Conservation (phyloP, 2,329 filamentous ascomycete species). For the Leptodontidium sp. region DNA sequence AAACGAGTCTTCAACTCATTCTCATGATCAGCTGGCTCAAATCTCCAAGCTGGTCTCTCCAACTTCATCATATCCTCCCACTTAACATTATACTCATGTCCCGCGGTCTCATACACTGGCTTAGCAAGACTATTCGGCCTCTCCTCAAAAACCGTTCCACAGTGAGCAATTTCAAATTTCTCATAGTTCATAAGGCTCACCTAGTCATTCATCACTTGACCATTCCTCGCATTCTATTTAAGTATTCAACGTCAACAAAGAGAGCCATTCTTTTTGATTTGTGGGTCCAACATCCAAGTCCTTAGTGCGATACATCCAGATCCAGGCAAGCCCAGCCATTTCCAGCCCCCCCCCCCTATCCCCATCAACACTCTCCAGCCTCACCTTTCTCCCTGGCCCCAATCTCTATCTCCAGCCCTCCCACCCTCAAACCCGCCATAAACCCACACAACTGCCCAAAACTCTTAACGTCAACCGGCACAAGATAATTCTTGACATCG, state of each 20-base stretch:
- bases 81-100: not conserved
- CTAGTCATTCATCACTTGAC: too few species aligned
- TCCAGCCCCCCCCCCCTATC: not conserved
- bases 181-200: too few species aligned
- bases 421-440: not conserved
- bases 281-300: too few species aligned
- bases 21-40: not conserved
- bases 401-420: not conserved
- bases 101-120: too few species aligned
- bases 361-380: not conserved
- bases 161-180: too few species aligned
- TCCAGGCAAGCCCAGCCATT: not conserved
- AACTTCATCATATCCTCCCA: not conserved
- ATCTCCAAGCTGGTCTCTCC: not conserved
- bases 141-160: too few species aligned
- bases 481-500: constrained; percentile 5
- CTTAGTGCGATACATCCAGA: not conserved
- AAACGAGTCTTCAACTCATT: not conserved
- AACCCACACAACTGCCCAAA: not conserved
- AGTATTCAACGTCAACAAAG: too few species aligned
- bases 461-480: not conserved
- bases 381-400: not conserved
- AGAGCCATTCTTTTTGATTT: not conserved
- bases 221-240: too few species aligned
- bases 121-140: too few species aligned